Evolutionary conservation across 768 basidiomycete species (phyloP).

Genomic region (Xerocomus potaroensis): DNA sequence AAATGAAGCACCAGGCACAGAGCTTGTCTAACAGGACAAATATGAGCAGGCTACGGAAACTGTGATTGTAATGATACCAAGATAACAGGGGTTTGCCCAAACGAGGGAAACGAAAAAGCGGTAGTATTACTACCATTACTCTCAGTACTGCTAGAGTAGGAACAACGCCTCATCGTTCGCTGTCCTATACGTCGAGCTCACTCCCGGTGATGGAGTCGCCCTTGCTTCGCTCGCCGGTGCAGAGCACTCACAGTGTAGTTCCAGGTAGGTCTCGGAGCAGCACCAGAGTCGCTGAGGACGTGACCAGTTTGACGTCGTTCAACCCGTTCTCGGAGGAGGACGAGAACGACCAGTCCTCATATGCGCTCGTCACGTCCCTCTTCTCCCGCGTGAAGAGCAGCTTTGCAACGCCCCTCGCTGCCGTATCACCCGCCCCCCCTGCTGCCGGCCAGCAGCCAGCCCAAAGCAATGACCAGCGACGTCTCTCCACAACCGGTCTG

Average conservation of each 20-base stretch:
- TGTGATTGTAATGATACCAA: constrained; percentile 17
- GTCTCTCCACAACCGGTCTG: constrained; percentile 48
- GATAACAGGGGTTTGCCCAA: constrained; percentile 4
- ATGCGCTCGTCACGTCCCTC: constrained; percentile 76
- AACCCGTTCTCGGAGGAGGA: constrained; percentile 94
- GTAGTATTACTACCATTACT: no score
- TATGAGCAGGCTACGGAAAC: constrained; percentile 15
- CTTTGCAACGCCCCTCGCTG: constrained; percentile 61
- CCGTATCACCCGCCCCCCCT: constrained; percentile 39
- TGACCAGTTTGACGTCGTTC: constrained; percentile 75
- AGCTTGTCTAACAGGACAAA: constrained; percentile 42
- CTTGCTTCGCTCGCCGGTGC: constrained; percentile 26
- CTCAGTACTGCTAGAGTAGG: no score
- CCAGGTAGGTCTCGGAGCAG: constrained; percentile 61
- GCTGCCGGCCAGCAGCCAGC: constrained; percentile 29
- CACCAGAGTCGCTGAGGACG: constrained; percentile 55
- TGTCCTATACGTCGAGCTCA: constrained; percentile 2
- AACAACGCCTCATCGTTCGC: neutral
- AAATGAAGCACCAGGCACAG: constrained; percentile 57
- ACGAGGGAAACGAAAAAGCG: constrained; percentile 7
- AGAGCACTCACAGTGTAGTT: constrained; percentile 33
- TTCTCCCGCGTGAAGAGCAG: constrained; percentile 81
- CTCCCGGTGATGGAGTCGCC: constrained; percentile 32
- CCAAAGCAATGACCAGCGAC: constrained; percentile 45
- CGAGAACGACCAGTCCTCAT: constrained; percentile 84